Evolutionary conservation across 2,329 filamentous ascomycete genomes (phyloP).

Genomic region (Xenoacremonium recifei): DNA sequence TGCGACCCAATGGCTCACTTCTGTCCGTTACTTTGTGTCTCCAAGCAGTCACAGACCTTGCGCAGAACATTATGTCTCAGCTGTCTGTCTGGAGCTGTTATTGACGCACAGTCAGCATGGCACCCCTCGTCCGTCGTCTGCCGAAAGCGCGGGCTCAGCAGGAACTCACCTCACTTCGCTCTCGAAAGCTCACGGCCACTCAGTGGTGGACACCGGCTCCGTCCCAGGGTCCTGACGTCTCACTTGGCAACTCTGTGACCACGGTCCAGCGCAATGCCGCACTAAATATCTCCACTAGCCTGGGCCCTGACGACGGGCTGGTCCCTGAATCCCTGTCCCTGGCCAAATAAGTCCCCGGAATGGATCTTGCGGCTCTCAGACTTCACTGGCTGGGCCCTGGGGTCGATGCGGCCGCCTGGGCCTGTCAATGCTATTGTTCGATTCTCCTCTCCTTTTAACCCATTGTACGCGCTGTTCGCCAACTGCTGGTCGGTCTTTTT

Average conservation of each 20-base stretch:
- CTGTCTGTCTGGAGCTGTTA: no score
- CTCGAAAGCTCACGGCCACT: not conserved
- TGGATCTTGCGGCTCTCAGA: conserved; percentile 27
- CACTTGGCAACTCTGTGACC: conserved; percentile 23
- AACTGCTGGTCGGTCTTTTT: conserved; percentile 23
- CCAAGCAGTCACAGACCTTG: no score
- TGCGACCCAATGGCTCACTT: no score
- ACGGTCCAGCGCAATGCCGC: conserved; percentile 18
- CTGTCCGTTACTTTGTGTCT: no score
- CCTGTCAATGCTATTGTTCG: conserved; percentile 16
- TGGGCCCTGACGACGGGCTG: no score
- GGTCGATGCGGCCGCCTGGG: conserved; percentile 11
- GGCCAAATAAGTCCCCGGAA: conserved; percentile 19
- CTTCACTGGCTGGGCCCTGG: conserved; percentile 17
- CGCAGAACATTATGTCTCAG: no score
- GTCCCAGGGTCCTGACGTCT: conserved; percentile 18
- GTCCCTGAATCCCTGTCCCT: conserved; percentile 19
- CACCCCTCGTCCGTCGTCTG: no score
- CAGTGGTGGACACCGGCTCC: not conserved
- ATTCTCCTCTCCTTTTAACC: conserved; percentile 29
- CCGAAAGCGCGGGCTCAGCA: no score
- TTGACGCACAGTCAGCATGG: no score
- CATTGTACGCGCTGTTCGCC: conserved; percentile 16
- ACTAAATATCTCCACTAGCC: conserved; percentile 17
- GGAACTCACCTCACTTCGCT: no score